These are phyloP conservation scores for Mangifera indica DNA, from an alignment of 345 rosid species.

Conservation along the genomic window DNA sequence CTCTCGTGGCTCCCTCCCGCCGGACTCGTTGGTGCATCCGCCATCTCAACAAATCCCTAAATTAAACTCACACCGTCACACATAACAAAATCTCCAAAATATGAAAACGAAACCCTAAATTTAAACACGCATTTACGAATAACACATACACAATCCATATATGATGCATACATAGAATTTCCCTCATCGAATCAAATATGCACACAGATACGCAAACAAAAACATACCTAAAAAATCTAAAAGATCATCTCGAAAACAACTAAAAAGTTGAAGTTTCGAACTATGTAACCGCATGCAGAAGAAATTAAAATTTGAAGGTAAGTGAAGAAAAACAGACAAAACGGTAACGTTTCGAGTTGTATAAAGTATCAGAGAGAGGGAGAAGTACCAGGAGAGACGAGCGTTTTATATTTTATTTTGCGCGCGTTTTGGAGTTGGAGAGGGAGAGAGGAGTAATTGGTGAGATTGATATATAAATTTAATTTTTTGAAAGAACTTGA, in stretches of 20 bases:
- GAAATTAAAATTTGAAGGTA: neutral
- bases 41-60: constrained; percentile 33
- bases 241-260: too few relatives aligned
- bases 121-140: neutral
- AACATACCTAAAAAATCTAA: neutral
- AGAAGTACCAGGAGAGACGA: neutral
- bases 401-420: constrained; percentile 25
- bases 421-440: constrained; percentile 27
- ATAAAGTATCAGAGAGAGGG: neutral
- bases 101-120: constrained; percentile 12
- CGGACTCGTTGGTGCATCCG: constrained; percentile 63
- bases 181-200: neutral
- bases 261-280: too few relatives aligned
- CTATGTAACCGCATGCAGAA: neutral
- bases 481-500: too few relatives aligned
- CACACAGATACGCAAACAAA: neutral
- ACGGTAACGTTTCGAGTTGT: too few relatives aligned
- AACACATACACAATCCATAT: neutral
- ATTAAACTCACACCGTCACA: too few relatives aligned
- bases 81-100: neutral
- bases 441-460: constrained; percentile 18
- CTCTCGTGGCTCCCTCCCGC: constrained; percentile 57
- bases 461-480: neutral
- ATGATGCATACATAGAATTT: neutral
- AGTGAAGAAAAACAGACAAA: neutral